phyloP scores from a whole-genome alignment of 768 basidiomycete genomes.

The Collybia sp. region DNA sequence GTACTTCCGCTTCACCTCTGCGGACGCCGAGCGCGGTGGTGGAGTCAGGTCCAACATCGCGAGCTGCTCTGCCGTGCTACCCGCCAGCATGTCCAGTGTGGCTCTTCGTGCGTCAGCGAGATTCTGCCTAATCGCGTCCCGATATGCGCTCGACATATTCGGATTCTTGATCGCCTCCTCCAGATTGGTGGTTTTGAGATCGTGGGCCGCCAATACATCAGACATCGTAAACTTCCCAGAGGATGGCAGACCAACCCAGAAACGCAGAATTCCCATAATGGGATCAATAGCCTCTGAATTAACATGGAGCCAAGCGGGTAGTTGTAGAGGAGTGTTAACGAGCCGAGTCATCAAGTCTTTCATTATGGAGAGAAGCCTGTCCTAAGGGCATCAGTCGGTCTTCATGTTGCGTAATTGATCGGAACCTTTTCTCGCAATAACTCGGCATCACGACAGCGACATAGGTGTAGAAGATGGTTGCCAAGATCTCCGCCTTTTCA shows the following conservation, averaged over 20 bases:
- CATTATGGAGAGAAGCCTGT: too few relatives aligned
- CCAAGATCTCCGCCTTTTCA: slow-evolving; percentile 12
- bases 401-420: too few relatives aligned
- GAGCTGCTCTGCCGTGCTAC: background rate
- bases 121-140: too few relatives aligned
- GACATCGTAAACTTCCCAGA: too few relatives aligned
- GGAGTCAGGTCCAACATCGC: background rate
- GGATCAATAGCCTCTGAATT: slow-evolving; percentile 9
- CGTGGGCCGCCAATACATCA: too few relatives aligned
- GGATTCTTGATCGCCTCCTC: too few relatives aligned
- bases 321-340: slow-evolving; percentile 4
- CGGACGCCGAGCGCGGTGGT: background rate
- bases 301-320: slow-evolving; percentile 18
- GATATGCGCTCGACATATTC: too few relatives aligned
- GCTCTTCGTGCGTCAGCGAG: too few relatives aligned
- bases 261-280: slow-evolving; percentile 8
- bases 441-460: slow-evolving; percentile 15
- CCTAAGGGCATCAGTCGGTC: too few relatives aligned
- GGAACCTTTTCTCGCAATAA: slow-evolving; percentile 13
- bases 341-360: slow-evolving; percentile 1
- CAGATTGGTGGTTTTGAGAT: too few relatives aligned
- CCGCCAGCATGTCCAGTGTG: background rate
- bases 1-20: background rate
- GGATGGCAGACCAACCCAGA: slow-evolving; percentile 9
- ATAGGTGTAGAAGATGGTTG: slow-evolving; percentile 19